Percentiles rank a stretch among this genome's conserved stretches.
phyloP scores from a whole-genome alignment of 140 eudicot species.

The Erigeron philadelphicus region DNA sequence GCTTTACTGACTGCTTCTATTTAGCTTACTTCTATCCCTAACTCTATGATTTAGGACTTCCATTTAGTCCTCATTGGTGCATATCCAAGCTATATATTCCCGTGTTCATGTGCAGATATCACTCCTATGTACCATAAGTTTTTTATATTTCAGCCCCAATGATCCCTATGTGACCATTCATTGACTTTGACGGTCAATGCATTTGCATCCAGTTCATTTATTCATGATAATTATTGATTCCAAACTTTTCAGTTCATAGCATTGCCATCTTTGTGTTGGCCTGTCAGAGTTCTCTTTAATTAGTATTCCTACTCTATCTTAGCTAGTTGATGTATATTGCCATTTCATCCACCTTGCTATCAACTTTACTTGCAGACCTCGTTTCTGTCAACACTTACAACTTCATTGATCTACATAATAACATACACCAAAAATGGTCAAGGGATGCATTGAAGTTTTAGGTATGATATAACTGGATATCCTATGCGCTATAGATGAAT shows the following conservation, averaged over 20 bases:
- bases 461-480: neutral
- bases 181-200: constrained; percentile 2
- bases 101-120: neutral
- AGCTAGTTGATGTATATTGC: constrained; percentile 2
- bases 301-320: neutral
- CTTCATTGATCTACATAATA: neutral
- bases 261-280: neutral
- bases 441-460: neutral
- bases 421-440: neutral
- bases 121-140: neutral
- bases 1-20: neutral
- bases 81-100: neutral
- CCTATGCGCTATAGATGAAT: constrained; percentile 1
- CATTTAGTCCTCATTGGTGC: neutral
- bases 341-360: neutral
- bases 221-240: neutral
- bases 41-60: neutral
- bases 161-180: neutral
- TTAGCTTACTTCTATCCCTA: neutral
- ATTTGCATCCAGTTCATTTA: neutral
- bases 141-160: constrained; percentile 6
- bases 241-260: neutral
- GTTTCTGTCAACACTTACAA: neutral
- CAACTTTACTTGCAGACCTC: constrained; percentile 5
- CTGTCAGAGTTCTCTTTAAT: neutral